Percentiles rank a stretch among this genome's conserved stretches.
Evolutionary conservation across 2,329 filamentous ascomycete species (phyloP).

Genomic region (Fusarium penzigii): DNA sequence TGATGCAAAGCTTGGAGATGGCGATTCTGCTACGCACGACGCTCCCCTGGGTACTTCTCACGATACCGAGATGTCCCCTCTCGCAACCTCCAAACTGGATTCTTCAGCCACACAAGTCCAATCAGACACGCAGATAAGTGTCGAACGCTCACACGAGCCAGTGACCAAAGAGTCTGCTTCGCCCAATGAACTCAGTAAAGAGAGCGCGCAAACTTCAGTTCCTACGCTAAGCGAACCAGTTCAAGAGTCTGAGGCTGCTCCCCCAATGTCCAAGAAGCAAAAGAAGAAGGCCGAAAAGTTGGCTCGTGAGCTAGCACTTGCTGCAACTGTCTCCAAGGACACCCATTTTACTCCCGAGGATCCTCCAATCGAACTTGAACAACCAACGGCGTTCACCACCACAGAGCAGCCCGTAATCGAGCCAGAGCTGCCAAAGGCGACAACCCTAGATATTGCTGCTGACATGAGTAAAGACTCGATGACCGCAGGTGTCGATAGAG

Average conservation of each 20-base stretch:
- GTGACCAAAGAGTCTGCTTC: neutral
- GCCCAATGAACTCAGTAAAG: neutral
- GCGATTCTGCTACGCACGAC: neutral
- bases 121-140: neutral
- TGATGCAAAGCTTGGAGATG: neutral
- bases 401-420: neutral
- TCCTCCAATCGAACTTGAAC: neutral
- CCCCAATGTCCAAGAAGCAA: constrained; percentile 35
- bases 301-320: constrained; percentile 18
- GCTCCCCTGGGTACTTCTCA: neutral
- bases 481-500: no score
- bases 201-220: neutral
- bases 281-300: constrained; percentile 40
- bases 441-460: neutral
- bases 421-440: neutral
- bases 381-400: neutral
- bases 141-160: neutral
- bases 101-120: neutral
- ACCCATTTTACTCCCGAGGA: neutral
- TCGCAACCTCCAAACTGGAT: neutral
- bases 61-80: neutral
- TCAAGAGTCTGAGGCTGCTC: constrained; percentile 7
- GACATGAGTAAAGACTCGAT: neutral
- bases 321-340: constrained; percentile 2
- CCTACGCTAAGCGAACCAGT: constrained; percentile 1